These are phyloP conservation scores for Colletotrichum sp. DNA, from an alignment of 2,329 filamentous ascomycete genomes.

Conservation along the genomic window DNA sequence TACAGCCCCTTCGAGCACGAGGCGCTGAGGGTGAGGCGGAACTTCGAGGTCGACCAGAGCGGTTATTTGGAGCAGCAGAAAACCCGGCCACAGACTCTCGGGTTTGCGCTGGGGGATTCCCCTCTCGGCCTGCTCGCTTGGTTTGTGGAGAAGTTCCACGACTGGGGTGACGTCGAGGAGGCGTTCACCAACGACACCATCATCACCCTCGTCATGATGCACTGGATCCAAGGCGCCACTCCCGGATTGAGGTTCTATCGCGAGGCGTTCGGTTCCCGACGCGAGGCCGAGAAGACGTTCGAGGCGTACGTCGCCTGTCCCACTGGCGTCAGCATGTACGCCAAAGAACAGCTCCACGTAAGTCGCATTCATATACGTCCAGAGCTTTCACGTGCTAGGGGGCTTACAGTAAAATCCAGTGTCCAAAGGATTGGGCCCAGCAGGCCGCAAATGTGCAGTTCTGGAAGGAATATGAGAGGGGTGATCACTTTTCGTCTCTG, in stretches of 20 bases:
- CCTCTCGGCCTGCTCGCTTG: slow-evolving; percentile 28
- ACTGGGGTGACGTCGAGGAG: slow-evolving; percentile 28
- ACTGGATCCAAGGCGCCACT: not conserved
- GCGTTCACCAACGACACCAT: slow-evolving; percentile 18
- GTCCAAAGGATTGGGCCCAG: not conserved
- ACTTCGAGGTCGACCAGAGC: not conserved
- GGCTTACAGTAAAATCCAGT: not conserved
- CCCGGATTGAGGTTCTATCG: slow-evolving; percentile 17
- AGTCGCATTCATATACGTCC: not conserved
- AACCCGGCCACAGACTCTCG: not conserved
- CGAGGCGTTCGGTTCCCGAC: not conserved
- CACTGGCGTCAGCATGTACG: not conserved
- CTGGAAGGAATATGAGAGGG: not conserved
- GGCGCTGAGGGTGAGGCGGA: not conserved
- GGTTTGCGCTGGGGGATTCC: slow-evolving; percentile 29
- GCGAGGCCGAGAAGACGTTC: not conserved
- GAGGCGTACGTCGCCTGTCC: not conserved
- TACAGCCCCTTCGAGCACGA: not conserved
- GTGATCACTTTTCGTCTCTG: not conserved
- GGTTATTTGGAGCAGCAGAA: not conserved
- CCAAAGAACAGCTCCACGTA: not conserved
- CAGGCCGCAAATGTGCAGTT: not conserved
- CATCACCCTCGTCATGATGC: slow-evolving; percentile 25
- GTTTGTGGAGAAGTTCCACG: slow-evolving; percentile 13
- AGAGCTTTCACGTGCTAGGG: too few species aligned